A percentile compares a stretch with the other conserved stretches of the same genome.
Evolutionary conservation across 129 eudicot genomes (phyloP).

Genomic region (Helianthus annuus): DNA sequence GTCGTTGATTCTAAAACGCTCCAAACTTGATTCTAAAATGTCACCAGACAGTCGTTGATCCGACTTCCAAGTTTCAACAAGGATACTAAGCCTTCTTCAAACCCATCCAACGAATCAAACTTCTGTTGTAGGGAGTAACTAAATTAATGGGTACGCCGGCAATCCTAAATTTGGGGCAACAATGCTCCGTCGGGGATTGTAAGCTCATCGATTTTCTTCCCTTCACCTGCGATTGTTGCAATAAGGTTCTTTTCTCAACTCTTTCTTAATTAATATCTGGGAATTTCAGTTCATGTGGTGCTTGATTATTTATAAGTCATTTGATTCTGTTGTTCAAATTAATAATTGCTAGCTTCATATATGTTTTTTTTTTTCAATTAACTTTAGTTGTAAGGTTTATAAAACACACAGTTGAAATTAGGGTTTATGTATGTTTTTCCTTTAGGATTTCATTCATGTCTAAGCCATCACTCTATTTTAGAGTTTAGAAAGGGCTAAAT

Average conservation of each 20-base stretch:
- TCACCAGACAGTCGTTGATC: no score
- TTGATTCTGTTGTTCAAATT: neutral
- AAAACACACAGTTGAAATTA: neutral
- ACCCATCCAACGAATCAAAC: no score
- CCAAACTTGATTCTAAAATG: no score
- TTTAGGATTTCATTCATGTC: neutral
- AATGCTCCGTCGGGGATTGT: conserved; percentile 78
- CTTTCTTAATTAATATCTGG: neutral
- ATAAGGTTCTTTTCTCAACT: conserved; percentile 42
- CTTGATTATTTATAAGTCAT: neutral
- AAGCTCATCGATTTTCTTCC: conserved; percentile 88
- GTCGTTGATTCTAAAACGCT: no score
- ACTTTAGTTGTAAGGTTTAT: neutral
- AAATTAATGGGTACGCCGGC: conserved; percentile 82
- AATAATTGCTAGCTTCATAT: neutral
- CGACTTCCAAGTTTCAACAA: no score
- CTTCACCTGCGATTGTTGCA: conserved; percentile 89
- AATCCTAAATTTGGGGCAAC: conserved; percentile 81
- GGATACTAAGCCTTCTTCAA: no score
- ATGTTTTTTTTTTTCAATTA: neutral
- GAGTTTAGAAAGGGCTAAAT: neutral
- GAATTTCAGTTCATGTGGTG: neutral
- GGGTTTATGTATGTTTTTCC: neutral
- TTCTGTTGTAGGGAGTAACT: no score
- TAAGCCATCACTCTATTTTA: neutral